Evolutionary conservation across 2,329 filamentous ascomycete species (phyloP), one percentile per base, ranked within the genome.

Genomic region (Fusarium brachygibbosum): DNA sequence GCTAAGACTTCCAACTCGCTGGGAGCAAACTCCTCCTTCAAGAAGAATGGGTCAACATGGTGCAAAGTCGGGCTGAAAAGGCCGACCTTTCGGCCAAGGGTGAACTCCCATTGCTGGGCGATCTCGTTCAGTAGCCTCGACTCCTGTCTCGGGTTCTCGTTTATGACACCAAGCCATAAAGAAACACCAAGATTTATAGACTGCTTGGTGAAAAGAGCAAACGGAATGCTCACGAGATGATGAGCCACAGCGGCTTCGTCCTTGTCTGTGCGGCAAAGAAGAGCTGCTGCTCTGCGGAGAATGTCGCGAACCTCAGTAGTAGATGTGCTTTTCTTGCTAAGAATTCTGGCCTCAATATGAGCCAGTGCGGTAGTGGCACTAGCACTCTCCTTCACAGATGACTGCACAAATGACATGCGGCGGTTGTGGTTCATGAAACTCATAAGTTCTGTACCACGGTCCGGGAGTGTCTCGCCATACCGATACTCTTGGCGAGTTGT

Each of bases 401-500:
- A 82, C 50, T 85, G 83, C 29, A 85, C 77, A 68, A 87, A 85
- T 5, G 87, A 86, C 55, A 84, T 74, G 68, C 84, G 81, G 49
- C 83, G 83, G 66, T 85, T 85, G 50, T 86, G 76, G 17, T 85
- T 84, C 84, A 89, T 86, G 60, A 87, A 85, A 45, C 84, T 86
- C 51, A 91, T 81, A 82, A 91, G 87, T 75, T 91, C 89, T 62
- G 86, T 84, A 62, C 90, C 89, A 64, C 90, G 88, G 61, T 91
- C 90, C 2, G 90, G 88, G 37, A 92, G 82, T 4, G 89, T 87
- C 76, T 97, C 93, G 13, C 93, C 89, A 76, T 95, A 95, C 58
- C 94, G 90, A 79, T 99, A 99, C 76, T 97, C 94, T 77, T 99
- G 97, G 37, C 96, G 91, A 28, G 94, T 97, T 5, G 95, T 98